Evolutionary conservation across 192 early-diverging fungal genomes (phyloP).

Genomic region (Linnemannia elongata): DNA sequence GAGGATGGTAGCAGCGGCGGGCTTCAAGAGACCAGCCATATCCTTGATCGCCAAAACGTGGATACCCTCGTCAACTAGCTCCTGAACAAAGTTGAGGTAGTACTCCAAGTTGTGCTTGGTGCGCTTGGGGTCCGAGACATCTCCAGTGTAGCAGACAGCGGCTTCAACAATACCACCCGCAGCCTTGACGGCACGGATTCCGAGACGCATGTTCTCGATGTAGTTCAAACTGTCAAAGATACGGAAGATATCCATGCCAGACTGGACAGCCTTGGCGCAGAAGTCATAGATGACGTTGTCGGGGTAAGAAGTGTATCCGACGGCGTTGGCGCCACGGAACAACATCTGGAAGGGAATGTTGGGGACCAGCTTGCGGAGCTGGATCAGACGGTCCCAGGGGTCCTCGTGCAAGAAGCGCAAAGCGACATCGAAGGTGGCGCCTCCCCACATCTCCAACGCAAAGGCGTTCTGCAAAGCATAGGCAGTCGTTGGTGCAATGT

Average conservation of each 20-base stretch:
- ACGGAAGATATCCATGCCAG: slow-evolving; percentile 97
- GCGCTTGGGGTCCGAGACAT: slow-evolving; percentile 87
- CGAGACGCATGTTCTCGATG: slow-evolving; percentile 94
- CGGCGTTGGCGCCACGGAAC: slow-evolving; percentile 97
- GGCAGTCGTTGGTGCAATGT: slow-evolving; percentile 90
- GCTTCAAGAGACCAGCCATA: slow-evolving; percentile 98
- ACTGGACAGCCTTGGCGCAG: slow-evolving; percentile 88
- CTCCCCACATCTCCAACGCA: slow-evolving; percentile 98
- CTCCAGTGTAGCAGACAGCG: slow-evolving; percentile 93
- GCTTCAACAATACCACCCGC: slow-evolving; percentile 97
- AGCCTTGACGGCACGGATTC: slow-evolving; percentile 92
- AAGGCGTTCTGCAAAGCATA: slow-evolving; percentile 91
- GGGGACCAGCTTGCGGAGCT: slow-evolving; percentile 88
- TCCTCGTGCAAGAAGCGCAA: slow-evolving; percentile 97
- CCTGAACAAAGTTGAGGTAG: slow-evolving; percentile 91
- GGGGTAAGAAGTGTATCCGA: slow-evolving; percentile 97
- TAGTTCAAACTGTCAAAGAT: slow-evolving; percentile 99
- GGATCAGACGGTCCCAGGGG: slow-evolving; percentile 94
- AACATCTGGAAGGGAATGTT: slow-evolving; percentile 99
- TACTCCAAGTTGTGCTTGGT: slow-evolving; percentile 92
- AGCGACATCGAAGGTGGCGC: slow-evolving; percentile 97
- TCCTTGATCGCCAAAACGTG: slow-evolving; percentile 95
- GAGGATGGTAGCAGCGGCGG: slow-evolving; percentile 88
- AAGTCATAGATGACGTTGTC: slow-evolving; percentile 98
- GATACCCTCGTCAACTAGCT: slow-evolving; percentile 91